phyloP scores from a whole-genome alignment of 768 basidiomycete genomes.

The Mrakia hoshinonis region DNA sequence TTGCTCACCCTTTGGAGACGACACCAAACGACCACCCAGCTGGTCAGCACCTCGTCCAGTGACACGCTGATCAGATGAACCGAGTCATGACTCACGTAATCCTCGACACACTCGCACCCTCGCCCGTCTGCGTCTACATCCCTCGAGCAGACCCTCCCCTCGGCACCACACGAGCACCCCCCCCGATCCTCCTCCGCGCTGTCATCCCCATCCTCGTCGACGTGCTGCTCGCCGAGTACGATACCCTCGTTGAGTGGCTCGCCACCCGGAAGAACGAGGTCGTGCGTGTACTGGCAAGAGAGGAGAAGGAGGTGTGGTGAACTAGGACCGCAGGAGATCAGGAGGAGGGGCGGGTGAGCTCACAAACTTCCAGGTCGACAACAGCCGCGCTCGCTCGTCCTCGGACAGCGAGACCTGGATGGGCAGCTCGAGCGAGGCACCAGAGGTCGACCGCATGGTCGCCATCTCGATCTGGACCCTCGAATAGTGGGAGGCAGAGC shows the following conservation, averaged over 20 bases:
- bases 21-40: not conserved
- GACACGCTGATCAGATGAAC: no score
- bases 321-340: not conserved
- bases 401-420: not conserved
- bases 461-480: no score
- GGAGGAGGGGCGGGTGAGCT: not conserved
- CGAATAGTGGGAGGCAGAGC: no score
- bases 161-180: slow-evolving; percentile 10
- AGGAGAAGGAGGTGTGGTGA: not conserved
- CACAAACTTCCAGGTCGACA: not conserved
- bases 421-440: not conserved
- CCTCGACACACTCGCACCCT: slow-evolving; percentile 15
- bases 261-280: not conserved
- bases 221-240: not conserved
- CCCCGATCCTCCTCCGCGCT: not conserved
- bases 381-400: not conserved
- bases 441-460: not conserved
- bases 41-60: no score
- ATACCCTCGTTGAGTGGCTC: not conserved
- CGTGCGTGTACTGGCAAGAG: not conserved
- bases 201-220: not conserved
- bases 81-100: slow-evolving; percentile 5
- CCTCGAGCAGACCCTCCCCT: not conserved
- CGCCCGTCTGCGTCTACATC: not conserved
- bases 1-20: not conserved